Conservation (phyloP, 805 yeast genomes). For the Wickerhamomyces rabaulensis region DNA sequence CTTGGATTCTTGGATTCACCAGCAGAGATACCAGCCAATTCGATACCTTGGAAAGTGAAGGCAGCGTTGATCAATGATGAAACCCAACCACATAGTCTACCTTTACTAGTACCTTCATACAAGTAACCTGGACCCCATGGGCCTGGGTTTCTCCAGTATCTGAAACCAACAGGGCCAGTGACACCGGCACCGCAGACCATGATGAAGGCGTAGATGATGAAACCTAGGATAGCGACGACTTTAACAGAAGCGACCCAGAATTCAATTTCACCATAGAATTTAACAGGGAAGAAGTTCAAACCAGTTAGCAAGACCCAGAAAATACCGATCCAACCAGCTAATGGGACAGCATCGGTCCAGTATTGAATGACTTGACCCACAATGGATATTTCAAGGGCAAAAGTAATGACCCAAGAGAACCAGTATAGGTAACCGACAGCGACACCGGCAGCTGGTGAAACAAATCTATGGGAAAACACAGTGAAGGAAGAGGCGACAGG, state of each 20-base stretch:
- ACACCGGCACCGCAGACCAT: slow-evolving; percentile 75
- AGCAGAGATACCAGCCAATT: slow-evolving; percentile 67
- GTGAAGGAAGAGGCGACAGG: slow-evolving; percentile 66
- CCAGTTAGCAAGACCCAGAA: slow-evolving; percentile 52
- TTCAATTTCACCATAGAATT: slow-evolving; percentile 68
- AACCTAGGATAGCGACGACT: slow-evolving; percentile 67
- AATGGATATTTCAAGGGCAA: slow-evolving; percentile 67
- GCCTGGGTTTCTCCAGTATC: slow-evolving; percentile 79
- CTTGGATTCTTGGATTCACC: slow-evolving; percentile 72
- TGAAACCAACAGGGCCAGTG: slow-evolving; percentile 69
- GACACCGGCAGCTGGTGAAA: slow-evolving; percentile 68
- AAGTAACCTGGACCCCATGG: slow-evolving; percentile 66
- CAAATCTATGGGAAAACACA: slow-evolving; percentile 62
- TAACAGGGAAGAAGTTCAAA: slow-evolving; percentile 62
- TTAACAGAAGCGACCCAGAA: slow-evolving; percentile 69
- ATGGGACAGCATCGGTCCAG: slow-evolving; percentile 68
- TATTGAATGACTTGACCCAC: slow-evolving; percentile 59
- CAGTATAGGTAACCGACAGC: slow-evolving; percentile 71
- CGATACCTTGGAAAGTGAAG: slow-evolving; percentile 80
- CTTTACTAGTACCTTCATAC: slow-evolving; percentile 44
- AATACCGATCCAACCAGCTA: slow-evolving; percentile 67
- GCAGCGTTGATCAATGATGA: slow-evolving; percentile 66
- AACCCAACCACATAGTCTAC: slow-evolving; percentile 64
- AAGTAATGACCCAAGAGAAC: slow-evolving; percentile 75
- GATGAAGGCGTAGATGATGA: slow-evolving; percentile 57